phyloP scores from a whole-genome alignment of 495 filamentous ascomycete genomes.

The Neurospora sp. region DNA sequence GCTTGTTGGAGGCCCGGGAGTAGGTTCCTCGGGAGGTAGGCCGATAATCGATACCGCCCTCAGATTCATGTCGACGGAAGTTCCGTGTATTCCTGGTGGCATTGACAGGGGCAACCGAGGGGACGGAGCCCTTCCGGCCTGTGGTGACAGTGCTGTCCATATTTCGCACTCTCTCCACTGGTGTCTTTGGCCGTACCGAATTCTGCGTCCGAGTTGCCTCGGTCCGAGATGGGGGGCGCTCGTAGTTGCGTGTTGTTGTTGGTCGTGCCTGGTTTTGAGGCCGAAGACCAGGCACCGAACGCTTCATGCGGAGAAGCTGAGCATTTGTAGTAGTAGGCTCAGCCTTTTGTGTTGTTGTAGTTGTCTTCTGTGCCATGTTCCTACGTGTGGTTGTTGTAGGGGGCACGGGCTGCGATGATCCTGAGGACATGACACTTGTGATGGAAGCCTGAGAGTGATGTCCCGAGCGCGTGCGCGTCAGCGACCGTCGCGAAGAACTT shows the following conservation, averaged over 20 bases:
- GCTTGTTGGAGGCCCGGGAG: conserved; percentile 39
- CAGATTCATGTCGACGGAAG: conserved; percentile 59
- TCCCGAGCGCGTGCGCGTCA: conserved; percentile 58
- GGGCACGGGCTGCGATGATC: conserved; percentile 41
- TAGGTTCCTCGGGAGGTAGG: conserved; percentile 42
- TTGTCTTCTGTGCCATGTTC: conserved; percentile 45
- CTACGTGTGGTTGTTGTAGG: conserved; percentile 49
- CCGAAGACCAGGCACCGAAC: conserved; percentile 77
- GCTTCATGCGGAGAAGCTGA: conserved; percentile 71
- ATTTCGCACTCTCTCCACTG: conserved; percentile 51
- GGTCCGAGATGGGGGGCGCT: conserved; percentile 40
- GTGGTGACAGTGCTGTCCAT: conserved; percentile 43
- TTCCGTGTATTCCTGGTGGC: conserved; percentile 54
- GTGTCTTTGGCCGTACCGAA: conserved; percentile 57
- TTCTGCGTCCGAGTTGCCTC: conserved; percentile 28
- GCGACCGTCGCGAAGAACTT: conserved; percentile 39
- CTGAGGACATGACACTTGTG: conserved; percentile 25
- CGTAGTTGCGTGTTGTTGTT: conserved; percentile 29
- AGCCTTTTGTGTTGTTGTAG: conserved; percentile 38
- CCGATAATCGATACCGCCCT: conserved; percentile 43
- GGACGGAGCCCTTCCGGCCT: conserved; percentile 48
- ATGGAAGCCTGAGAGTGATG: conserved; percentile 58
- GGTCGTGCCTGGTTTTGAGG: conserved; percentile 35
- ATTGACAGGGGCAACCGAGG: conserved; percentile 36
- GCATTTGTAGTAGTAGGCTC: conserved; percentile 62